Base-by-base conservation (phyloP, 139 green algal genomes). In the Volvox africanus region DNA sequence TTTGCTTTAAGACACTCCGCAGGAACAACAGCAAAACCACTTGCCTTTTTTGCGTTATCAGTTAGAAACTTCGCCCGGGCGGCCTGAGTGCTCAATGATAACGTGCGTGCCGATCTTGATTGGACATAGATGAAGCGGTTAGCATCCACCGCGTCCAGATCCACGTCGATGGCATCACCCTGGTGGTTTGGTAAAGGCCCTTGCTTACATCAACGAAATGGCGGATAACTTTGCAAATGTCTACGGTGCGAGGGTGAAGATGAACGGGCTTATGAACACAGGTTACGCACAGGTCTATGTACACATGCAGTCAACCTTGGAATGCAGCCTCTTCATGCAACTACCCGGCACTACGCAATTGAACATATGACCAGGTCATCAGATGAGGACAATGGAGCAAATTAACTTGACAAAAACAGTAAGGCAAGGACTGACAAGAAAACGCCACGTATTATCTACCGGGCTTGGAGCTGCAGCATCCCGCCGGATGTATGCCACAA, bases 21-120 rank as follows among this genome's bases (percentile, higher is more conserved):
- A 55, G 5, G 44, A 55, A 55, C 44, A 55, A 55, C 44, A 55
- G 44, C 65, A 9, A 24, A 73, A 5, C 65, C 65, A 73, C 75
- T 1, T 44, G 82, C 86, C 73, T 90, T 90, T 71, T 83, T 90
- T 26, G 86, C 86, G 50, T 90, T 90, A n/a, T 90, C 86, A 0
- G 73, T 75, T 19, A 90, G 17, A 55, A 82, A 90, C 86, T 90
- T 90, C 13, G 44, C 24, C 86, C 67, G 61, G 30, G 82, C 67
- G 20, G 30, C 3, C 35, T 71, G 36, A 17, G 36, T 69, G 2
- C 21, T 17, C 14, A 78, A 19, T 20, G 83, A 69, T 37, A 33
- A 80, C 44, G 33, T 80, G 50, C 68, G 80, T 71, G 37, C 37
- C 1, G 37, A 50, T 3, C 73, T 73, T 1, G 44, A 78, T 33